These are phyloP conservation scores for Phytophthora foliorum DNA, from an alignment of 352 stramenopile species.

Conservation along the genomic window DNA sequence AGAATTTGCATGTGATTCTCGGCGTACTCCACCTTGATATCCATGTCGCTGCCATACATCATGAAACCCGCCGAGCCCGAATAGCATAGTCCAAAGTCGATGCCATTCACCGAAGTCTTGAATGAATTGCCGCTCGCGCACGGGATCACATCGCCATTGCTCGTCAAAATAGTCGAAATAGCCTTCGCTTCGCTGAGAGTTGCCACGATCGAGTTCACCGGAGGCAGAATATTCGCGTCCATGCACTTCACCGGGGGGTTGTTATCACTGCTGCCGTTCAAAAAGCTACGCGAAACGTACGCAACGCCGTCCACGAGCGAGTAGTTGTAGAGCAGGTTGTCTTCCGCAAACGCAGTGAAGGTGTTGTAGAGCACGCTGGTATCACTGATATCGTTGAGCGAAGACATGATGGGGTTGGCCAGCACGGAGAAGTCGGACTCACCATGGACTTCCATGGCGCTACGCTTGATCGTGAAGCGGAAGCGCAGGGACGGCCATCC, in stretches of 20 bases:
- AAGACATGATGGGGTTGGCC: conserved; percentile 34
- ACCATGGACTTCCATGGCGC: conserved; percentile 38
- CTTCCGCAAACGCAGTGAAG: conserved; percentile 34
- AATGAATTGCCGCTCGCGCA: conserved; percentile 40
- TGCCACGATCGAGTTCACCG: conserved; percentile 37
- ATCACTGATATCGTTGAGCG: background rate
- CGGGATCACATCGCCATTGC: conserved; percentile 19
- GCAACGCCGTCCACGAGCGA: conserved; percentile 36
- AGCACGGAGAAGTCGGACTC: conserved; percentile 42
- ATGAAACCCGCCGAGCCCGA: conserved; percentile 32
- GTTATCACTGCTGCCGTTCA: conserved; percentile 9
- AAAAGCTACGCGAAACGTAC: conserved; percentile 19
- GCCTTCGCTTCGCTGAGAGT: conserved; percentile 25
- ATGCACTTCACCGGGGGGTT: conserved; percentile 17
- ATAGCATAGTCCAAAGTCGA: conserved; percentile 52
- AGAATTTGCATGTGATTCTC: conserved; percentile 16
- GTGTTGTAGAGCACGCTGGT: conserved; percentile 44
- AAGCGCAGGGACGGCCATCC: conserved; percentile 38
- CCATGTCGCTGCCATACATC: conserved; percentile 42
- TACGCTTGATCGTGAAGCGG: conserved; percentile 44
- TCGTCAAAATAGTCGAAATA: conserved; percentile 18
- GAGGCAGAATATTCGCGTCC: conserved; percentile 25
- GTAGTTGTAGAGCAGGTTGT: conserved; percentile 36
- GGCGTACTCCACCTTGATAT: conserved; percentile 40
- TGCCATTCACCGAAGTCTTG: conserved; percentile 36